Percentiles rank a stretch among this genome's conserved stretches.
Evolutionary conservation across 1,284 basidiomycete species (phyloP).

Genomic region (Phenoliferia sp.): DNA sequence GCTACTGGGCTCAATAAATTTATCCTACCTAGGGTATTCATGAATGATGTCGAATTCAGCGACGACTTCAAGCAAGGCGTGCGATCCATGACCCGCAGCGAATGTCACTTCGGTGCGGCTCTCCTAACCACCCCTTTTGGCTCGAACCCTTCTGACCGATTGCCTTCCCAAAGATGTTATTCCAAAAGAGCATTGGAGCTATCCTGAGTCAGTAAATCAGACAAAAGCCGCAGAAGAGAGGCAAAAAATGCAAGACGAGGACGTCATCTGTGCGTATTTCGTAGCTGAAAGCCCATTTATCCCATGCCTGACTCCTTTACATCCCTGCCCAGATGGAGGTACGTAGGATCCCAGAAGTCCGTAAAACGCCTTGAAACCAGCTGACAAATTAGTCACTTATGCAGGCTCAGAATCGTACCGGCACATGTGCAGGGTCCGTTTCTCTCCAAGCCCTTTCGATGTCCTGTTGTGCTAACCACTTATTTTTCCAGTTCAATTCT

Average conservation of each 20-base stretch:
- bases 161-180: conserved; percentile 47
- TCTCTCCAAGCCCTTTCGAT: no score
- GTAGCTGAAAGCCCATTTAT: not conserved
- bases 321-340: not conserved
- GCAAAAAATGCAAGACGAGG: conserved; percentile 61
- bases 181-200: conserved; percentile 69
- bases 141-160: conserved; percentile 51
- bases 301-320: not conserved
- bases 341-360: not conserved
- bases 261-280: conserved; percentile 66
- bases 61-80: conserved; percentile 44
- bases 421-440: conserved; percentile 44
- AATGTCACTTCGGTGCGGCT: conserved; percentile 50
- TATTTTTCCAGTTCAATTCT: conserved; percentile 16
- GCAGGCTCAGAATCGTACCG: not conserved
- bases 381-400: not conserved
- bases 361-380: not conserved
- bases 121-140: not conserved
- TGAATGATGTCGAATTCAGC: conserved; percentile 44
- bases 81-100: conserved; percentile 38
- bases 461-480: not conserved
- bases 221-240: conserved; percentile 59
- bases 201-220: conserved; percentile 59
- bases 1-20: conserved; percentile 13
- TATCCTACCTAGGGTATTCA: conserved; percentile 39